Evolutionary conservation across 805 yeast genomes (phyloP).

Genomic region (Wickerhamiella sergipiensis): DNA sequence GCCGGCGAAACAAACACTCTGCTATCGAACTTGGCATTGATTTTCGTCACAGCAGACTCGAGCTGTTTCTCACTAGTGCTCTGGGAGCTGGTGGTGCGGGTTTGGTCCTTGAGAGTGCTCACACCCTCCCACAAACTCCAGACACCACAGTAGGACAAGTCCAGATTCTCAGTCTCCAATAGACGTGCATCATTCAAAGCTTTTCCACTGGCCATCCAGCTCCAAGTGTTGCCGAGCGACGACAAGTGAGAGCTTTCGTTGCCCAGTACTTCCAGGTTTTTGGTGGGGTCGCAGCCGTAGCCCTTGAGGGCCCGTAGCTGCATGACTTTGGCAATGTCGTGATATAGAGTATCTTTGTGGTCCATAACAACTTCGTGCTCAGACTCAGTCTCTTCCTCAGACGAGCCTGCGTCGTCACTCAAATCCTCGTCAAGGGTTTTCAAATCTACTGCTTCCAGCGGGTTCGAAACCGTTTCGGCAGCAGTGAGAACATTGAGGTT

Average conservation of each 20-base stretch:
- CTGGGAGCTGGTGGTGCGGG: conserved; percentile 7
- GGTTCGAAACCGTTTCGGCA: not conserved
- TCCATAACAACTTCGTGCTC: not conserved
- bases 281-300: conserved; percentile 55
- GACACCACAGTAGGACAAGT: conserved; percentile 80
- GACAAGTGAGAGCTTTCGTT: conserved; percentile 1
- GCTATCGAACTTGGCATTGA: conserved; percentile 27
- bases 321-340: conserved; percentile 65
- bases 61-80: conserved; percentile 30
- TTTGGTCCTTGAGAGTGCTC: conserved; percentile 14
- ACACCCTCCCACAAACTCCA: conserved; percentile 70
- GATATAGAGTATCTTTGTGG: conserved; percentile 33
- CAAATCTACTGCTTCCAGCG: not conserved
- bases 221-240: conserved; percentile 66
- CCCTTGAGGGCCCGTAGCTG: conserved; percentile 58
- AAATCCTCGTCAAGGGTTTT: not conserved
- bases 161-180: conserved; percentile 53
- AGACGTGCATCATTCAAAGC: conserved; percentile 45
- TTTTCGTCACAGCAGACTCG: conserved; percentile 39
- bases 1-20: conserved; percentile 18
- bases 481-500: not conserved
- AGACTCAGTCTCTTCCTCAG: not conserved
- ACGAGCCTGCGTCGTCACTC: not conserved
- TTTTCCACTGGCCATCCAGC: conserved; percentile 70
- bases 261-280: conserved; percentile 39